Evolutionary conservation across 371 early-diverging fungal species (phyloP).

Genomic region (Circinella minor): DNA sequence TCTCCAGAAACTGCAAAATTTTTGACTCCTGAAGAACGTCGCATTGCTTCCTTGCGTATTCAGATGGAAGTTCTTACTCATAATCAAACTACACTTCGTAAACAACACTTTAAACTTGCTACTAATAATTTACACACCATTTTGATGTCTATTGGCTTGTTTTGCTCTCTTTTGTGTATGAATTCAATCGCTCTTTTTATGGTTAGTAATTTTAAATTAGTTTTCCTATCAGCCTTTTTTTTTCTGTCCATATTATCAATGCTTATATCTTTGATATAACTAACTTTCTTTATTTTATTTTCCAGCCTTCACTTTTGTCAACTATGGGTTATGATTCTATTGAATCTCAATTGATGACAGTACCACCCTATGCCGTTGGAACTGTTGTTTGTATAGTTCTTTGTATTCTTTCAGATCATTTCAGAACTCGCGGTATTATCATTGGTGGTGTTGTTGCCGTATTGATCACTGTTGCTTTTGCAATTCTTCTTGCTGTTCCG

Average conservation of each 20-base stretch:
- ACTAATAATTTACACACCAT: conserved; percentile 53
- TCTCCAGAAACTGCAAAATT: conserved; percentile 59
- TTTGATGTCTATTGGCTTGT: conserved; percentile 41
- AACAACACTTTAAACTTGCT: conserved; percentile 41
- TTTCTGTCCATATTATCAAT: too few species aligned
- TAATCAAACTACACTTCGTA: conserved; percentile 34
- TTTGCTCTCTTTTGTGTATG: conserved; percentile 38
- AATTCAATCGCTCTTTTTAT: conserved; percentile 56
- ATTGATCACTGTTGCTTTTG: conserved; percentile 22
- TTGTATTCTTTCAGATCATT: conserved; percentile 37
- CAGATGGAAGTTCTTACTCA: conserved; percentile 41
- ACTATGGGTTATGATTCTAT: conserved; percentile 25
- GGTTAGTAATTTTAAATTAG: conserved; percentile 3
- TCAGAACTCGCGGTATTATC: conserved; percentile 32
- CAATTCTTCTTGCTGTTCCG: conserved; percentile 16
- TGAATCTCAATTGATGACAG: conserved; percentile 40
- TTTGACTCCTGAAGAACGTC: conserved; percentile 60
- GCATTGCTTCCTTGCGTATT: conserved; percentile 43
- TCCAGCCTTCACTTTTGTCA: conserved; percentile 21
- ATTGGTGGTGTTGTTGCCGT: conserved; percentile 20
- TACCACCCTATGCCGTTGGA: conserved; percentile 43
- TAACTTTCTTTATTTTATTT: neutral
- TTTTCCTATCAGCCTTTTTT: too few species aligned
- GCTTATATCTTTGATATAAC: too few species aligned
- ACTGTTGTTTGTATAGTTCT: conserved; percentile 30